phyloP scores from a whole-genome alignment of 2,329 filamentous ascomycete species.

The Pseudopithomyces chartarum region DNA sequence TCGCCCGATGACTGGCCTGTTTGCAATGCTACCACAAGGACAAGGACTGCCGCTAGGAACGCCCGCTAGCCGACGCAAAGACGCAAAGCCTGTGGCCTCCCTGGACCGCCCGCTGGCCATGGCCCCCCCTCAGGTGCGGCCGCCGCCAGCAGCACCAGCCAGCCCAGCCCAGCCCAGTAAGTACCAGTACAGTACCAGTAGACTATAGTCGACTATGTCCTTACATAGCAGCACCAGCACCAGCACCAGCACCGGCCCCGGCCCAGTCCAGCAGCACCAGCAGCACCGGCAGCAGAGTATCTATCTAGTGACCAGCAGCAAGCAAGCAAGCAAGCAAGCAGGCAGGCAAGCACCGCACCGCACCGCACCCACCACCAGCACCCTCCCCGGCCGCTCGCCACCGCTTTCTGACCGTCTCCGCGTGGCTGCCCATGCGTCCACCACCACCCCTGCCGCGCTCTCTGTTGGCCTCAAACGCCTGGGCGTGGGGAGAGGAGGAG shows the following conservation, averaged over 20 bases:
- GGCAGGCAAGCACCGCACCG: not conserved
- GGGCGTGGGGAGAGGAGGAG: conserved; percentile 39
- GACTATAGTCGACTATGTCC: too few species aligned
- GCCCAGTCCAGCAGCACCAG: too few species aligned
- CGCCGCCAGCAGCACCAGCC: not conserved
- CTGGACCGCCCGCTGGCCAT: not conserved
- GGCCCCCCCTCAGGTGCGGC: not conserved
- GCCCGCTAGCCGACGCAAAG: conserved; percentile 5
- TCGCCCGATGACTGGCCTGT: conserved; percentile 6
- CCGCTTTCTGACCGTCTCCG: conserved; percentile 12
- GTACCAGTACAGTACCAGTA: too few species aligned
- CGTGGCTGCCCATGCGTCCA: conserved; percentile 19
- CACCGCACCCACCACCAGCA: not conserved
- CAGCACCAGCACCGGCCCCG: too few species aligned
- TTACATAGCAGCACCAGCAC: too few species aligned
- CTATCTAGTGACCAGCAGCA: too few species aligned
- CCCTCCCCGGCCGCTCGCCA: conserved; percentile 8
- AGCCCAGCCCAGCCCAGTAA: too few species aligned
- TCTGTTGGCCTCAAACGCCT: conserved; percentile 24
- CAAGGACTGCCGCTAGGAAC: conserved; percentile 1
- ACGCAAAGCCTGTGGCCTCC: not conserved
- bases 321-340: too few species aligned
- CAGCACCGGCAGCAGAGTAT: too few species aligned
- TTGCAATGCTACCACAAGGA: conserved; percentile 4
- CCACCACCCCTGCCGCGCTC: conserved; percentile 9